Base-by-base conservation (phyloP, 2,329 filamentous ascomycete species). In the Davidsoniella neocaledoniae region DNA sequence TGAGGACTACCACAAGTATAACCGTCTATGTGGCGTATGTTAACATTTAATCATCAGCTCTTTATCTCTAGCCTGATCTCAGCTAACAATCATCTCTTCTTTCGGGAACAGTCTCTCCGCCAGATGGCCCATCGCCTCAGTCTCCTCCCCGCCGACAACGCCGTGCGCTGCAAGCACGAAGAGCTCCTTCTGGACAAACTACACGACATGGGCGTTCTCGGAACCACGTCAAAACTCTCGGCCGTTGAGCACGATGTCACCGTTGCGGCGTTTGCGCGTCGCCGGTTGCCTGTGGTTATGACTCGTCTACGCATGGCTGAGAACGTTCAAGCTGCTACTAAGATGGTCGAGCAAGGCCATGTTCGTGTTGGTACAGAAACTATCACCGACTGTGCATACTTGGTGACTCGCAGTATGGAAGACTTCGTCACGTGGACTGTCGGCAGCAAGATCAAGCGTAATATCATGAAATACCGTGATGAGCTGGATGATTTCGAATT, bases 361-460 rank as follows among this genome's bases (percentile, higher is more conserved):
- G 87, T 96, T 3, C 73, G 90, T 44, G 86, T 94, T 1, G 90
- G 90, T 10, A 88, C 86, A 0, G 86, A 95, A 61, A 83, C 88
- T 1, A 76, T 95, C 23, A 93, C 85, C 2, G 90, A 96, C 62
- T 80, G 87, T 25, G 88, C 87, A 0, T 95, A 87, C 59, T 66
- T 95, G 48, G 86, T 96, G 6, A 91, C 86, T 37, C 73, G 88
- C 56, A 84, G 79, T 54, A 86, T 94, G 74, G 90, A 96, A 67
- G 90, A 96, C 66, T 94, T 93, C 63, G 83, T 96, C 16, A 95
- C 90, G 0, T 96, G 90, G 90, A 82, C 90, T 8, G 85, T 93
- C 59, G 86, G 86, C 53, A 93, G 86, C 66, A 95, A 95, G 83
- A 88, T 96, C 64, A 94, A 94, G 81, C 77, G 83, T 62, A 91